Evolutionary conservation across 768 basidiomycete genomes (phyloP), one percentile per base, ranked within the genome.

Genomic region (Clitopilus passeckerianus): DNA sequence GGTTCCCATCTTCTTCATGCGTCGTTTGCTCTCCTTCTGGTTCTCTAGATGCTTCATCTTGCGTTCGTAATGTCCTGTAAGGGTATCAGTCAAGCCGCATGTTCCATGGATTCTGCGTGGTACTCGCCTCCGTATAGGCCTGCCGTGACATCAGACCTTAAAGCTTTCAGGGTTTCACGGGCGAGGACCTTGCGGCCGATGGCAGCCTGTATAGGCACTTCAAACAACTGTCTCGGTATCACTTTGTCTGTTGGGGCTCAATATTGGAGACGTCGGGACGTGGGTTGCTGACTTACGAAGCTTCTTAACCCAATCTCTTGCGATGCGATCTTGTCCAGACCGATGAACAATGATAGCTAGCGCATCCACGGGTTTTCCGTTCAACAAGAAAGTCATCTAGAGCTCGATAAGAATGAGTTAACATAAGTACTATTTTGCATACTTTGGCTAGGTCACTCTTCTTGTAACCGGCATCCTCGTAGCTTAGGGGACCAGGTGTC

Each of bases 181-280:
- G 96, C 93, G 53, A 98, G 84, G 58, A 98, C 82, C 61, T 87
- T 92, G 64, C 82, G 86, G 14, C 95, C 95, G 16, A 97, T 80
- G 1, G 87, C 88, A 34, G 97, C 97, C 69, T 98, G 97, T 56
- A 99, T 97, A 1, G 95, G 90, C 10, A 98, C 87, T 72, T 98
- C 95, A 67, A 95, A 98, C 54, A 94, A 72, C 70, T 98, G 95
- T 52, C 90, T 79, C 27, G 95, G 95, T 33, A 98, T 91, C 37
- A 98, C 93, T 66, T 91, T 91, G 73, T 91, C 92, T 94, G 63
- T 14, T 24, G 33, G 33, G 62, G 23, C 30, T 35, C 53, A 18
- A 23, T 20, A 53, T 27, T 43, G 53, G 22, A 34, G 34, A 30
- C 15, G 23, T 37, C 59, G 53, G 18, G 6, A 34, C 3, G 22